Percentiles rank a stretch among this genome's conserved stretches.
These are phyloP conservation scores for Boletellus deceptivus DNA, from an alignment of 1,284 basidiomycete species.

Conservation along the genomic window DNA sequence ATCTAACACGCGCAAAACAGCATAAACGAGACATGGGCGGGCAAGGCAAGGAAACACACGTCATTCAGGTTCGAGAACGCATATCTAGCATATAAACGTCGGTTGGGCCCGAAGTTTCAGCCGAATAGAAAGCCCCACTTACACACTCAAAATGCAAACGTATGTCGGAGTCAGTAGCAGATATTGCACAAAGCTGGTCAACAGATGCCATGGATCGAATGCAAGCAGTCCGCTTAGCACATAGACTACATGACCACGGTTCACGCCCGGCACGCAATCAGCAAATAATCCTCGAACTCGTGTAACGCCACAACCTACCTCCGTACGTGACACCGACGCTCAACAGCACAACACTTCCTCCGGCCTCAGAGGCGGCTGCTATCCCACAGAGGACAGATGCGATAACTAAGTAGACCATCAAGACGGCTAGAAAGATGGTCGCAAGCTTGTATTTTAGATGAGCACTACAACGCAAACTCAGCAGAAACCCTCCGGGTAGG, in stretches of 20 bases:
- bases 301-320: slow-evolving; percentile 39
- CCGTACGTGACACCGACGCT: slow-evolving; percentile 87
- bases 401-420: slow-evolving; percentile 82
- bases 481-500: neutral
- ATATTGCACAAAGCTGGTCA: slow-evolving; percentile 91
- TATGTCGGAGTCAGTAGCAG: slow-evolving; percentile 87
- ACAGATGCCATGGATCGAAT: slow-evolving; percentile 90
- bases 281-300: neutral
- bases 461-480: slow-evolving; percentile 45
- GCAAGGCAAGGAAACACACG: slow-evolving; percentile 35
- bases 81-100: slow-evolving; percentile 46
- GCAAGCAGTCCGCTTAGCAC: slow-evolving; percentile 79
- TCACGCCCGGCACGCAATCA: slow-evolving; percentile 2
- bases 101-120: neutral
- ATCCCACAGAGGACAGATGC: slow-evolving; percentile 76
- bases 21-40: neutral
- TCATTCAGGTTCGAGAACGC: slow-evolving; percentile 83
- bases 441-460: slow-evolving; percentile 85
- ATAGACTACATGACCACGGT: slow-evolving; percentile 51
- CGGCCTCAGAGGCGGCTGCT: slow-evolving; percentile 63
- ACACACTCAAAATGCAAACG: slow-evolving; percentile 86
- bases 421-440: slow-evolving; percentile 71
- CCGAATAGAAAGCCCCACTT: slow-evolving; percentile 29
- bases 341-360: slow-evolving; percentile 74
- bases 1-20: slow-evolving; percentile 44